A percentile compares a stretch with the other conserved stretches of the same genome.
Conservation (phyloP, 2,329 filamentous ascomycete species). For the Colletotrichum plurivorum region DNA sequence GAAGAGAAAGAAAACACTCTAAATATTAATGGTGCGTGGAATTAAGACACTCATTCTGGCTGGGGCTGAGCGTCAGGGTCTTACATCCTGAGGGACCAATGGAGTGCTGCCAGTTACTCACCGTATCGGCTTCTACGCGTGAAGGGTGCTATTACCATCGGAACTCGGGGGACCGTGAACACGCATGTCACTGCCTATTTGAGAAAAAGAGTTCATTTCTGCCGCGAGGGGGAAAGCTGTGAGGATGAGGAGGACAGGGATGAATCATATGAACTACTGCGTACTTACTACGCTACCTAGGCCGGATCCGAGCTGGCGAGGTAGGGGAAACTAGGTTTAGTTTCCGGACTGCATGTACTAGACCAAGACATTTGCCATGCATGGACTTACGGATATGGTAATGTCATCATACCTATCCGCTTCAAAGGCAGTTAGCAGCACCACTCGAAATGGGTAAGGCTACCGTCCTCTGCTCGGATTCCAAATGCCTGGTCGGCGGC, state of each 20-base stretch:
- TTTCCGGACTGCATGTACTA: constrained; percentile 3
- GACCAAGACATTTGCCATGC: too few relatives aligned
- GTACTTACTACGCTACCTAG: neutral
- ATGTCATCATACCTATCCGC: too few relatives aligned
- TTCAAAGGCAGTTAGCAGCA: too few relatives aligned
- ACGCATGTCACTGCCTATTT: too few relatives aligned
- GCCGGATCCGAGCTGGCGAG: neutral
- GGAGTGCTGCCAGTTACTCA: neutral
- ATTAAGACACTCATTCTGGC: too few relatives aligned
- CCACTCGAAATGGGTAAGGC: too few relatives aligned
- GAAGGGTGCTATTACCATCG: neutral
- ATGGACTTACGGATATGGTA: too few relatives aligned
- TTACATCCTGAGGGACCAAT: constrained; percentile 13
- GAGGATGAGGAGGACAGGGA: neutral
- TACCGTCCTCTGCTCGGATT: too few relatives aligned
- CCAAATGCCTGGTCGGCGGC: too few relatives aligned
- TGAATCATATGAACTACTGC: neutral
- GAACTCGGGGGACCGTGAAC: neutral
- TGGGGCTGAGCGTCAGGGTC: constrained; percentile 4
- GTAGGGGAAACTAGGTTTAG: neutral
- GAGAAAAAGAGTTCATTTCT: too few relatives aligned
- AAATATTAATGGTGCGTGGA: too few relatives aligned
- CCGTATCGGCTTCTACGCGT: neutral
- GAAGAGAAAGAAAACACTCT: too few relatives aligned
- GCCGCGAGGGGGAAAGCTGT: neutral